Base-by-base conservation (phyloP, 1,284 basidiomycete species). In the Fomitopsis schrenkii region DNA sequence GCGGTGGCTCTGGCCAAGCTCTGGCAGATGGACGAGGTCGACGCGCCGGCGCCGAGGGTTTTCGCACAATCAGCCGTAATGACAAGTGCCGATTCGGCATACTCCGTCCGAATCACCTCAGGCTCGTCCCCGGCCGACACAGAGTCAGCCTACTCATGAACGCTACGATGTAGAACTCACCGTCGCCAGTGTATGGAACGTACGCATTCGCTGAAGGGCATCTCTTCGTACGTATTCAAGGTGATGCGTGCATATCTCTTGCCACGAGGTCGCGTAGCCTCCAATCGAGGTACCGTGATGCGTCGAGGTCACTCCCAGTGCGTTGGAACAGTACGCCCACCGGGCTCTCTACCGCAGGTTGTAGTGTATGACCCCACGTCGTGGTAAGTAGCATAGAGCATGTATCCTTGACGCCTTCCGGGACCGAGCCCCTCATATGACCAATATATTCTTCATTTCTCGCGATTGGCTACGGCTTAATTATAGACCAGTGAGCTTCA, bases 401-500 rank as follows among this genome's bases (percentile, higher is more conserved):
- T 26, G 44, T 10, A 26, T 22, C n/a, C 19, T 10, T 26, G 22
- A 19, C 44, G 45, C 26, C 12, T 26, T 17, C 9, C 45, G 45
- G 45, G 45, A 28, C 45, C 45, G 45, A 48, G 26, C 14, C 14
- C 26, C 12, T 22, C 26, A 28, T 28, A 26, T 14, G 19, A 48
- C 38, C 38, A 14, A 8, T 10, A 15, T 8, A 33, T 33, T 33
- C 30, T 40, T 40, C 12, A 40, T 40, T 40, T 40, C 38, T 40
- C 58, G 57, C 50, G 59, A 59, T 53, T 28, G 17, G 50, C 26
- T 22, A 53, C 50, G 50, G 1, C 10, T 53, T n/a, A 53, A 48
- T 48, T 48, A 10, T 40, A 40, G 38, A 10, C 14, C 6, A 8
- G 5, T 40, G 12, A 40, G 14, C 38, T 12, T n/a, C n/a, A n/a